phyloP scores from a whole-genome alignment of 129 eudicot genomes.

The Rutidosis leptorrhynchoides region DNA sequence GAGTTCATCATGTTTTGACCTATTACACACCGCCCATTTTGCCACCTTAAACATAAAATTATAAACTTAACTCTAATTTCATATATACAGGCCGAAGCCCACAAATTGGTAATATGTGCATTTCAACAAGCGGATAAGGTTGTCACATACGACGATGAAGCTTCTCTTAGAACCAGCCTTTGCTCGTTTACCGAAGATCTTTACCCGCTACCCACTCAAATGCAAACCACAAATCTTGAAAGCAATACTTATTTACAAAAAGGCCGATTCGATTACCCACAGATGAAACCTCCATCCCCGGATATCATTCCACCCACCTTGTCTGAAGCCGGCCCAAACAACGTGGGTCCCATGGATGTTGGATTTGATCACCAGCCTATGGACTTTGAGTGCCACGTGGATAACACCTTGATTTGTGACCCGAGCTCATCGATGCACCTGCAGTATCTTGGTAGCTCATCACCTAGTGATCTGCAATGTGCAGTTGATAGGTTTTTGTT shows the following conservation, averaged over 20 bases:
- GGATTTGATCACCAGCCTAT: slow-evolving; percentile 43
- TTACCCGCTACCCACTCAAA: slow-evolving; percentile 32
- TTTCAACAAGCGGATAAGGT: slow-evolving; percentile 57
- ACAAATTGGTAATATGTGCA: slow-evolving; percentile 53
- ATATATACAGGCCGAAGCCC: slow-evolving; percentile 53
- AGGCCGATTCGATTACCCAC: slow-evolving; percentile 36
- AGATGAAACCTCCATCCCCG: slow-evolving; percentile 35
- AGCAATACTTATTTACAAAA: slow-evolving; percentile 20
- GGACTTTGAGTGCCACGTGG: slow-evolving; percentile 39
- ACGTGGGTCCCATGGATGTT: slow-evolving; percentile 41
- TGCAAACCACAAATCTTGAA: slow-evolving; percentile 25
- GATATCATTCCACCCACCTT: slow-evolving; percentile 25
- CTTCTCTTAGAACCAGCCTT: slow-evolving; percentile 34
- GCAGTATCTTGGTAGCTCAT: slow-evolving; percentile 43
- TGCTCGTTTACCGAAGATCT: slow-evolving; percentile 34
- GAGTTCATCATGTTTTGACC: background rate
- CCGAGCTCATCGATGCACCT: slow-evolving; percentile 45
- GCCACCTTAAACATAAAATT: background rate
- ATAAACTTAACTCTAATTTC: background rate
- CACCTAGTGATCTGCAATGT: slow-evolving; percentile 41
- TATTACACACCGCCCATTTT: background rate
- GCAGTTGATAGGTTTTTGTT: slow-evolving; percentile 39
- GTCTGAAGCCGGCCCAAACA: slow-evolving; percentile 36
- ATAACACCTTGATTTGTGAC: slow-evolving; percentile 44
- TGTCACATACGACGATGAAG: slow-evolving; percentile 50